Conservation (phyloP, 2,329 filamentous ascomycete species). For the Graphiopsis chlorocephala region DNA sequence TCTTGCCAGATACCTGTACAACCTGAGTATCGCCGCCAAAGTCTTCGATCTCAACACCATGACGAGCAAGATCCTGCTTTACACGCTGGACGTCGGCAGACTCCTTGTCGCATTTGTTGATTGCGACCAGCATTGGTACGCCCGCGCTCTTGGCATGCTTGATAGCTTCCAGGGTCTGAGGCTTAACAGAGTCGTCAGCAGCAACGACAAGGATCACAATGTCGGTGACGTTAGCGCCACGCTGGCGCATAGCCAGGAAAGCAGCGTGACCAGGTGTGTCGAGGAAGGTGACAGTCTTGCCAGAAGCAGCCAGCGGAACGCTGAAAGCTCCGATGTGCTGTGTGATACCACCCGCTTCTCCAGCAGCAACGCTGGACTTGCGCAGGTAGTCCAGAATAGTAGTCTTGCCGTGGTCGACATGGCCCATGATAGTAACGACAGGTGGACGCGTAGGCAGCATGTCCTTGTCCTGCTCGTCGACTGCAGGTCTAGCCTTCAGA, state of each 20-base stretch:
- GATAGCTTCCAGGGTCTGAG: conserved; percentile 92
- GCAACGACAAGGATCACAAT: conserved; percentile 95
- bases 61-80: conserved; percentile 77
- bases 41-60: conserved; percentile 90
- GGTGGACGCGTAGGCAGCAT: conserved; percentile 73
- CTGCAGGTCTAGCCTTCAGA: conserved; percentile 65
- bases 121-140: conserved; percentile 94
- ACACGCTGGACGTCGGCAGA: conserved; percentile 77
- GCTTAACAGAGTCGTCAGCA: conserved; percentile 95
- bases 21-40: conserved; percentile 93
- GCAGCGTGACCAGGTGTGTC: conserved; percentile 96
- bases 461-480: conserved; percentile 60
- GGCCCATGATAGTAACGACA: conserved; percentile 98
- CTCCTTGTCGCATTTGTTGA: conserved; percentile 94
- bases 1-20: conserved; percentile 88
- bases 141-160: conserved; percentile 85
- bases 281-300: conserved; percentile 87
- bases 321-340: conserved; percentile 98
- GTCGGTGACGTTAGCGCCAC: conserved; percentile 92
- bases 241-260: conserved; percentile 91
- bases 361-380: conserved; percentile 85
- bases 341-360: conserved; percentile 94
- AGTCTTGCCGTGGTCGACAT: conserved; percentile 98
- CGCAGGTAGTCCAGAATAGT: conserved; percentile 91
- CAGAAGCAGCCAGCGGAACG: conserved; percentile 65